Base-by-base conservation (phyloP, 1,139 yeast species). In the Meyerozyma athensensis region DNA sequence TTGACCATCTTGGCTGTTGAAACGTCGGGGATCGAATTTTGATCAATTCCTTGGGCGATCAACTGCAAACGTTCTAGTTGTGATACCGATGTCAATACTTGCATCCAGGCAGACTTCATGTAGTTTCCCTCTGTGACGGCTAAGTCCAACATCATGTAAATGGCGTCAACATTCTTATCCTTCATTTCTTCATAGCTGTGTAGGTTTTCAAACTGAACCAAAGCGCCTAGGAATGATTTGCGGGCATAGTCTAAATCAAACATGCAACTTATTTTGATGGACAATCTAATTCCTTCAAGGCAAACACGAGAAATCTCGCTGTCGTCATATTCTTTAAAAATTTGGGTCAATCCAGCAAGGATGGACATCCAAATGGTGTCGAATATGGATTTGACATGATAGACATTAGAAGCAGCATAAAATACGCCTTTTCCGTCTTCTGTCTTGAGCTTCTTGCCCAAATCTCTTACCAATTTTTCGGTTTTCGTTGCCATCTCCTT, bases 331-430 rank as follows among this genome's bases (percentile, higher is more conserved):
- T 86, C 96, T 55, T 85, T 89, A 63, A 90, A 87, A 4, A 96
- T 95, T 3, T 95, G 94, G 0, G 97, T 87, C 38, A 94, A 71
- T 0, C 96, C 97, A 5, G 97, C 98, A 47, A 94, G 69, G 38
- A 92, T 77, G 0, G 97, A 87, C 97, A 92, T 89, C 99, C 99
- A 94, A 36, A 86, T 68, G 10, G 87, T 87, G 52, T 90, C 97
- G 62, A 92, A 92, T 56, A 94, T 86, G 1, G 97, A 92, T 53
- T 78, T 84, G 17, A 90, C 96, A 56, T 92, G 97, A 47, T 87
- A 94, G 14, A 86, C 79, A 55, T 85, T 92, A 3, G 92, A 81
- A 0, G 96, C 77, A 4, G 65, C 69, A 43, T 68, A 65, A 38
- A 65, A 70, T 1, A 62, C 56, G 5, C 48, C 49, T 30, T 52